Percentiles rank a stretch among this genome's conserved stretches.
Conservation (phyloP, 2,329 filamentous ascomycete species). For the Aspergillus latus region DNA sequence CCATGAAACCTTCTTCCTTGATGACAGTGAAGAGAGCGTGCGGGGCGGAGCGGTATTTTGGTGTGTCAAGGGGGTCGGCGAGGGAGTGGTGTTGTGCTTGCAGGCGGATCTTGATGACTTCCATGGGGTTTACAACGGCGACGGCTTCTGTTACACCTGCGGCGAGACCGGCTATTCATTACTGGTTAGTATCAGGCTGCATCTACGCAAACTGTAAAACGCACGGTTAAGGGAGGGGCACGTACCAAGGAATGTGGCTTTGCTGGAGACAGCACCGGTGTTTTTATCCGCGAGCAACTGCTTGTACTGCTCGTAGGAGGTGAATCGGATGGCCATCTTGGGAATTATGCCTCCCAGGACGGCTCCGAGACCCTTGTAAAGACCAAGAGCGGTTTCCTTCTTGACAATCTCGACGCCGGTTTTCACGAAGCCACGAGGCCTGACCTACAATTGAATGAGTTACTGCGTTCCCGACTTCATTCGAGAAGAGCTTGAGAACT, state of each 20-base stretch:
- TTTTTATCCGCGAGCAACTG: slow-evolving; percentile 69
- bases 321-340: slow-evolving; percentile 99
- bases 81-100: slow-evolving; percentile 98
- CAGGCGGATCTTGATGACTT: slow-evolving; percentile 97
- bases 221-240: slow-evolving; percentile 11
- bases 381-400: slow-evolving; percentile 83
- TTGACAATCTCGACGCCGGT: slow-evolving; percentile 85
- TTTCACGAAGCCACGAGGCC: slow-evolving; percentile 80
- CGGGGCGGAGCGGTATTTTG: slow-evolving; percentile 95
- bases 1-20: slow-evolving; percentile 82
- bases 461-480: not conserved
- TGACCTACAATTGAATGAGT: slow-evolving; percentile 46
- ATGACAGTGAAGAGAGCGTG: slow-evolving; percentile 82
- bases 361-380: slow-evolving; percentile 98
- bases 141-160: slow-evolving; percentile 97
- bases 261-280: slow-evolving; percentile 67
- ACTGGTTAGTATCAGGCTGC: slow-evolving; percentile 9
- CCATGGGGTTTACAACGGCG: slow-evolving; percentile 95
- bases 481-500: slow-evolving; percentile 29
- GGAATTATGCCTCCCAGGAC: slow-evolving; percentile 95
- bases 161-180: slow-evolving; percentile 69
- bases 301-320: slow-evolving; percentile 96
- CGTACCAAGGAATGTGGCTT: slow-evolving; percentile 69
- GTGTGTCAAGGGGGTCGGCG: slow-evolving; percentile 92
- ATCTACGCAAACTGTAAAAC: not conserved